A percentile compares a stretch with the other conserved stretches of the same genome.
These are phyloP conservation scores for Epicoccum sorghinum DNA, from an alignment of 2,329 filamentous ascomycete species.

Conservation along the genomic window DNA sequence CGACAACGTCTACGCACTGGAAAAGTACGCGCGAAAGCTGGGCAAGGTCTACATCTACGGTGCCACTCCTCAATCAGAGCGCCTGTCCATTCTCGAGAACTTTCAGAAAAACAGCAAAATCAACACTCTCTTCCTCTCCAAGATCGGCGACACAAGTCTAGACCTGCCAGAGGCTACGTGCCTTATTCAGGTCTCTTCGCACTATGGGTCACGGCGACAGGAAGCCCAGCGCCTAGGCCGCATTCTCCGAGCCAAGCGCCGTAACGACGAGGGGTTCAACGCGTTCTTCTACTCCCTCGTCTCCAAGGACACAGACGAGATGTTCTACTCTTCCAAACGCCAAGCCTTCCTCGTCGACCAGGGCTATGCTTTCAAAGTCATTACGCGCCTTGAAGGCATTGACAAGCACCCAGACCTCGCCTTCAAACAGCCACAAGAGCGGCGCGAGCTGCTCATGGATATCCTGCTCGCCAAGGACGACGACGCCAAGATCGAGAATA, in stretches of 20 bases:
- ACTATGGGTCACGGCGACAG: slow-evolving; percentile 95
- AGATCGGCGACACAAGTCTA: slow-evolving; percentile 97
- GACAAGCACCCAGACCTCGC: slow-evolving; percentile 81
- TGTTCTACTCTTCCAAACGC: slow-evolving; percentile 96
- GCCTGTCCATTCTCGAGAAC: slow-evolving; percentile 85
- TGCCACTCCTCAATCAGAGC: slow-evolving; percentile 82
- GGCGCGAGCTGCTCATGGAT: slow-evolving; percentile 84
- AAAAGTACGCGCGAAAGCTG: slow-evolving; percentile 82
- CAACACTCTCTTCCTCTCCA: slow-evolving; percentile 93
- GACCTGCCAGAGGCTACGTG: slow-evolving; percentile 96
- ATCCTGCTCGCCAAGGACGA: slow-evolving; percentile 87
- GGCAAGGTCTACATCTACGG: slow-evolving; percentile 91
- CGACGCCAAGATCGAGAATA: slow-evolving; percentile 70
- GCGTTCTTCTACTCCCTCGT: slow-evolving; percentile 99
- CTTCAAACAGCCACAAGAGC: slow-evolving; percentile 78
- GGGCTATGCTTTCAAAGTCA: slow-evolving; percentile 98
- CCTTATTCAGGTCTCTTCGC: slow-evolving; percentile 94
- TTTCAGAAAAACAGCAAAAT: slow-evolving; percentile 91
- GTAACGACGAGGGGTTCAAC: slow-evolving; percentile 98
- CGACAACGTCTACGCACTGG: slow-evolving; percentile 92
- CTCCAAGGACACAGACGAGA: slow-evolving; percentile 95
- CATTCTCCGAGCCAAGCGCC: slow-evolving; percentile 90
- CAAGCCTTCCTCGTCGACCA: slow-evolving; percentile 98
- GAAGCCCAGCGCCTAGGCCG: slow-evolving; percentile 93
- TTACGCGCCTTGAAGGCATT: slow-evolving; percentile 91